Base-by-base conservation (phyloP, 1,284 basidiomycete species). In the Leccinum griseonigrum region DNA sequence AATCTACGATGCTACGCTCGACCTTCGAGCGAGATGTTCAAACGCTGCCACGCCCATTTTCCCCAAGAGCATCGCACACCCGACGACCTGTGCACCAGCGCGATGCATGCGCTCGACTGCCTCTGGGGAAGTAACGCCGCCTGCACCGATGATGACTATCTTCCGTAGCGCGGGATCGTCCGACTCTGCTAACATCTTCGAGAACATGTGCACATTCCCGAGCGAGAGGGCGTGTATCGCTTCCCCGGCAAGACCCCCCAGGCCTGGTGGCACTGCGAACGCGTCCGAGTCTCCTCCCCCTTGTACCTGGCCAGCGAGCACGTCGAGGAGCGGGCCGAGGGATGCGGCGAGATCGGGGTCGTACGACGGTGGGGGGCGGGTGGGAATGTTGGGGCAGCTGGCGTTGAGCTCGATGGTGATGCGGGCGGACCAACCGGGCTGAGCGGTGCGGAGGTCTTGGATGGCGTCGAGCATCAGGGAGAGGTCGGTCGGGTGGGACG, bases 401-500 rank as follows among this genome's bases (percentile, higher is more conserved):
- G 88, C 86, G 72, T 94, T 94, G 68, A 92, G 78, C 73, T 94
- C 92, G 66, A 92, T 76, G 10, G 81, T 90, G 60, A 91, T 77
- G 43, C 77, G 76, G 22, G 80, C 72, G 10, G 68, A 68, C 54
- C 69, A 63, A 61, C 58, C 56, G 60, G 62, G 18, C 58, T 57
- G 36, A 57, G 78, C 79, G 2, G 66, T 59, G n/a, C 88, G 84
- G 11, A 91, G 77, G 4, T 60, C 69, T 68, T 87, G 87, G 67
- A 94, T 82, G 22, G 77, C 68, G 40, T 74, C 70, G 46, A 93
- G 72, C 84, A 91, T 86, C 38, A 73, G 67, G 9, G 69, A 69
- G 52, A 91, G 81, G 32, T 81, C 80, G 0, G 70, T 68, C 4
- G 84, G 73, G 48, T 79, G 73, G 13, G 86, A 83, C 8, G 85